phyloP scores from a whole-genome alignment of 371 early-diverging fungal genomes.

The Basidiobolus meristosporus region DNA sequence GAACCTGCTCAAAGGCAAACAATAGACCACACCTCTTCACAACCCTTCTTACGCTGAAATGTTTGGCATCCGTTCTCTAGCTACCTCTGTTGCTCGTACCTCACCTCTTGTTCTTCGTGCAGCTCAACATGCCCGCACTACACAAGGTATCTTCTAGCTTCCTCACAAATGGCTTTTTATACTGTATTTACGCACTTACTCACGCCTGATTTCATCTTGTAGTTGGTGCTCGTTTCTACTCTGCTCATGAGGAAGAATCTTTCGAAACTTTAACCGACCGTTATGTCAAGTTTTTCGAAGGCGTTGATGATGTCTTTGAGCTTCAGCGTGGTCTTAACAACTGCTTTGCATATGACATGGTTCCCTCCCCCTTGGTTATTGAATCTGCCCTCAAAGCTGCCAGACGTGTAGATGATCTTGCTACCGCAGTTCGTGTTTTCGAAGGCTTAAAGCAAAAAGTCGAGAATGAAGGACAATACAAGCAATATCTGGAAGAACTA shows the following conservation, averaged over 20 bases:
- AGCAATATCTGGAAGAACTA: conserved; percentile 71
- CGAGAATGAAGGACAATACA: conserved; percentile 62
- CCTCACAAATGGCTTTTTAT: too few relatives aligned
- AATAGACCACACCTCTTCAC: too few relatives aligned
- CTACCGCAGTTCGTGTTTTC: conserved; percentile 83
- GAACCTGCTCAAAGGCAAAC: too few relatives aligned
- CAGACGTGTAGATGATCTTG: conserved; percentile 79
- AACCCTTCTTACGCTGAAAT: too few relatives aligned
- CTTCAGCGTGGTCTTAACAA: conserved; percentile 93
- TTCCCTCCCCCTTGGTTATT: conserved; percentile 76
- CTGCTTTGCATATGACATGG: conserved; percentile 88
- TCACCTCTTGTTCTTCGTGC: too few relatives aligned
- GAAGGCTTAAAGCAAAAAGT: conserved; percentile 85
- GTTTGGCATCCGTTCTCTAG: too few relatives aligned
- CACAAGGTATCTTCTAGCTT: too few relatives aligned
- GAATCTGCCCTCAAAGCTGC: conserved; percentile 76
- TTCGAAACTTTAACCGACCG: conserved; percentile 64
- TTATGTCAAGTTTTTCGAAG: conserved; percentile 74
- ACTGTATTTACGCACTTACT: too few relatives aligned
- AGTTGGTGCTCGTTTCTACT: conserved; percentile 24
- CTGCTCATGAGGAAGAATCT: conserved; percentile 51
- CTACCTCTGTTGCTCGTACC: too few relatives aligned
- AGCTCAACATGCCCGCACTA: too few relatives aligned
- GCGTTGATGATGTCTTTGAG: conserved; percentile 87
- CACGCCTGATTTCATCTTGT: not conserved